Conservation (phyloP, 371 early-diverging fungal genomes). For the Quaeritorhiza haematococci region DNA sequence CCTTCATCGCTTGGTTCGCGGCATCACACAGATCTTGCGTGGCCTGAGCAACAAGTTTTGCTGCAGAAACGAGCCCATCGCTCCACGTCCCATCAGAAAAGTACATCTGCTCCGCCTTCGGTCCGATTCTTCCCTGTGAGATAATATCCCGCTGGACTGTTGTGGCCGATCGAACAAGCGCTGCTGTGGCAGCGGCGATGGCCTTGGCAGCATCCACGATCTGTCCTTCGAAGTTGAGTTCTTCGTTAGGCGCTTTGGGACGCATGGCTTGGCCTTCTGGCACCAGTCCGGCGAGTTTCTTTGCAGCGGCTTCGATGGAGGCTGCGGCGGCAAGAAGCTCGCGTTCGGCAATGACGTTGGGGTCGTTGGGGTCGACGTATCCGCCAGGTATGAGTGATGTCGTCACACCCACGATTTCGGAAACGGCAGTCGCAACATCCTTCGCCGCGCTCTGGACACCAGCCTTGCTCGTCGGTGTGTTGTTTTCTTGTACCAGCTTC, state of each 20-base stretch:
- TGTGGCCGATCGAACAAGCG: conserved; percentile 47
- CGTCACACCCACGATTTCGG: conserved; percentile 25
- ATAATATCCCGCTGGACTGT: conserved; percentile 44
- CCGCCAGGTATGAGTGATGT: conserved; percentile 34
- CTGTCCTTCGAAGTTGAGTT: conserved; percentile 40
- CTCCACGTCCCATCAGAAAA: conserved; percentile 53
- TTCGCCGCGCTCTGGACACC: conserved; percentile 28
- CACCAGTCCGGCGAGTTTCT: conserved; percentile 31
- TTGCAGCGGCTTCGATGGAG: conserved; percentile 45
- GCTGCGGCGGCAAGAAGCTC: conserved; percentile 44
- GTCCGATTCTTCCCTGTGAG: conserved; percentile 17
- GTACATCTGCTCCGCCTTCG: conserved; percentile 28
- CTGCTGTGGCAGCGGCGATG: conserved; percentile 44
- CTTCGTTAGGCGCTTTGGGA: conserved; percentile 19
- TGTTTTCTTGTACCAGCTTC: conserved; percentile 19
- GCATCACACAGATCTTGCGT: conserved; percentile 43
- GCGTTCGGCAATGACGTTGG: conserved; percentile 49
- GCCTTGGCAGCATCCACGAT: conserved; percentile 44
- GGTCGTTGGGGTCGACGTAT: conserved; percentile 47
- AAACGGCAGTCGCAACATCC: conserved; percentile 30
- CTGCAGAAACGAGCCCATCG: conserved; percentile 52
- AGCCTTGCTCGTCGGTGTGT: conserved; percentile 15
- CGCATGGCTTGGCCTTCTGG: conserved; percentile 17
- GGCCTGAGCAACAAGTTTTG: conserved; percentile 40
- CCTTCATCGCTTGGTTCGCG: conserved; percentile 40